Evolutionary conservation across 2,329 filamentous ascomycete species (phyloP).

Genomic region (Diaporthe eres): DNA sequence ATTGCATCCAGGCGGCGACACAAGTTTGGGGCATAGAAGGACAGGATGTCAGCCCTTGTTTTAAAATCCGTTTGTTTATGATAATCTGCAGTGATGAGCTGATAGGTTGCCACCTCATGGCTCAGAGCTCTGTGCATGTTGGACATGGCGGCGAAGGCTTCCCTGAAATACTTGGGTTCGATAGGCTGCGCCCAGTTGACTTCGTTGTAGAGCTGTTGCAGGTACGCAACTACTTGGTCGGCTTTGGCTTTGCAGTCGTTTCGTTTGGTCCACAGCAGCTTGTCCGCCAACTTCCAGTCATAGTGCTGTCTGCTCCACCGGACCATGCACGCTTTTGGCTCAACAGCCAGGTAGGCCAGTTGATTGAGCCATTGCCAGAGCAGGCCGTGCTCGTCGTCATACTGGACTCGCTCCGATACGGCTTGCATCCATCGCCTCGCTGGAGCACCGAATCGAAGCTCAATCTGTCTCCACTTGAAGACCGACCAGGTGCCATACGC

Average conservation of each 20-base stretch:
- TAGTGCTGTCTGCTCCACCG: background rate
- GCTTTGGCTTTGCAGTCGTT: conserved; percentile 6
- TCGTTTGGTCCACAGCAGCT: conserved; percentile 1
- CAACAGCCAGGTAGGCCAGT: conserved; percentile 1
- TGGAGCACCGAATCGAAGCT: background rate
- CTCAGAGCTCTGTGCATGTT: conserved; percentile 7
- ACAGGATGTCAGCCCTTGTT: background rate
- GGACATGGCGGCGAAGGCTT: background rate
- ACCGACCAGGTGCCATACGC: background rate
- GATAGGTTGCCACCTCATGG: background rate
- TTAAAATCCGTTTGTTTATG: background rate
- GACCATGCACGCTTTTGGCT: background rate
- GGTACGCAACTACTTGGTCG: background rate
- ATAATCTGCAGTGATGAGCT: conserved; percentile 1
- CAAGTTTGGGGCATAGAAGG: background rate
- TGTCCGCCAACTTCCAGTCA: conserved; percentile 4
- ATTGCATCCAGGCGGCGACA: background rate
- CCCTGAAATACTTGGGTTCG: background rate
- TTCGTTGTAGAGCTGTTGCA: conserved; percentile 11
- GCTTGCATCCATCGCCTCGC: conserved; percentile 20
- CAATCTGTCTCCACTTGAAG: conserved; percentile 17
- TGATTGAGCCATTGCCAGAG: conserved; percentile 36
- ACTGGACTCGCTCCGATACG: background rate
- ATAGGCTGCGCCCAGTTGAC: background rate
- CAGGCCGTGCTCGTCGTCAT: conserved; percentile 9